Percentiles rank a stretch among this genome's conserved stretches.
phyloP scores from a whole-genome alignment of 2,329 filamentous ascomycete species.

The Xylariaceae sp. region DNA sequence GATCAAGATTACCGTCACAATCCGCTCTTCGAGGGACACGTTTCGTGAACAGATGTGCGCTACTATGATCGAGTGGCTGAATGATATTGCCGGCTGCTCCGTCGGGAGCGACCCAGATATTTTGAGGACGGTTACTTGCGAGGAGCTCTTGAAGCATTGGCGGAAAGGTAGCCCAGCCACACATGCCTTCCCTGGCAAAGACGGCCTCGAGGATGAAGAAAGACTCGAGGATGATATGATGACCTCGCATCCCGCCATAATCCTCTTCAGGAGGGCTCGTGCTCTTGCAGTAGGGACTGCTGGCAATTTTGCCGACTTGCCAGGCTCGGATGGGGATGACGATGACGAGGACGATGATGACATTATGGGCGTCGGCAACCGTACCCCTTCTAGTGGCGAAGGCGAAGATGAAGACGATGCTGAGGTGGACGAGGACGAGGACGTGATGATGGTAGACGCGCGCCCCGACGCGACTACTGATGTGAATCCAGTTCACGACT shows the following conservation, averaged over 20 bases:
- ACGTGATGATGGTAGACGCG: slow-evolving; percentile 51
- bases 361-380: slow-evolving; percentile 28
- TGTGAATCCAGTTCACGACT: slow-evolving; percentile 37
- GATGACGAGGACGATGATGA: slow-evolving; percentile 43
- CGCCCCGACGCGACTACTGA: slow-evolving; percentile 36
- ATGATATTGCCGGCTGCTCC: slow-evolving; percentile 83
- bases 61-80: slow-evolving; percentile 93
- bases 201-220: slow-evolving; percentile 77
- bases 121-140: slow-evolving; percentile 74
- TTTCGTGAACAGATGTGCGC: slow-evolving; percentile 98
- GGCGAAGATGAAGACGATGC: slow-evolving; percentile 58
- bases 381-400: slow-evolving; percentile 26
- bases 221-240: slow-evolving; percentile 43
- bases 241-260: slow-evolving; percentile 20
- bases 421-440: slow-evolving; percentile 46
- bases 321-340: slow-evolving; percentile 40
- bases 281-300: slow-evolving; percentile 23
- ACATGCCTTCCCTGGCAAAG: slow-evolving; percentile 69
- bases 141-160: slow-evolving; percentile 87
- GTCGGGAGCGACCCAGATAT: slow-evolving; percentile 75
- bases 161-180: slow-evolving; percentile 73
- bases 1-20: slow-evolving; percentile 92
- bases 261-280: slow-evolving; percentile 30
- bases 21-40: slow-evolving; percentile 86
- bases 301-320: slow-evolving; percentile 22